phyloP scores from a whole-genome alignment of 176 grass and related monocot genomes.

The Oryza longistaminata region DNA sequence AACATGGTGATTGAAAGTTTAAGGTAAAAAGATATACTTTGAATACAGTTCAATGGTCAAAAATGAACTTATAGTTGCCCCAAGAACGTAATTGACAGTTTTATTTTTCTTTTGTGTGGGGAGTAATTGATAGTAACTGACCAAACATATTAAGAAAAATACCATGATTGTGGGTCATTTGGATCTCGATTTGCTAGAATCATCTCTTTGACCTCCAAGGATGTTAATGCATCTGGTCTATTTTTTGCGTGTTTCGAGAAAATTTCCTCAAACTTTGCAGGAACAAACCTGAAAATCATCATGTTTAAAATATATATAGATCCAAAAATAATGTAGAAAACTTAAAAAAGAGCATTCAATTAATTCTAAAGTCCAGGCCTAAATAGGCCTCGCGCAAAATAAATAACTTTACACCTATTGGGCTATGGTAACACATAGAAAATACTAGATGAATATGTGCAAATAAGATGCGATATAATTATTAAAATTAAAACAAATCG shows the following conservation, averaged over 20 bases:
- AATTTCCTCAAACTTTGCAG: constrained; percentile 73
- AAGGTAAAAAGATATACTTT: no score
- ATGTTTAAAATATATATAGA: not conserved
- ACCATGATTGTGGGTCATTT: constrained; percentile 56
- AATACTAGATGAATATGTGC: no score
- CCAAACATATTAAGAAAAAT: not conserved
- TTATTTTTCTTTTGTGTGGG: no score
- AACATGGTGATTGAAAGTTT: no score
- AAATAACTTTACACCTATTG: no score
- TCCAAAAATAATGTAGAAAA: not conserved
- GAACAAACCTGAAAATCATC: constrained; percentile 58
- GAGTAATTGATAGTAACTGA: not conserved
- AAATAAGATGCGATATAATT: no score
- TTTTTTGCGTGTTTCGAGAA: constrained; percentile 71
- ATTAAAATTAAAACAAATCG: no score
- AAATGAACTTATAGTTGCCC: not conserved
- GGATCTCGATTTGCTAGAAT: constrained; percentile 64
- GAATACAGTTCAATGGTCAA: no score
- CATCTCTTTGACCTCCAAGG: constrained; percentile 50
- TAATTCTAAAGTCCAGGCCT: no score
- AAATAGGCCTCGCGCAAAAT: no score
- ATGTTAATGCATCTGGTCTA: constrained; percentile 55
- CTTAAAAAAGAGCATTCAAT: not conserved
- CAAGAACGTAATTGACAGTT: not conserved
- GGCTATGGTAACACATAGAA: no score